Base-by-base conservation (phyloP, 352 stramenopile species). In the Phytopythium aichiense region DNA sequence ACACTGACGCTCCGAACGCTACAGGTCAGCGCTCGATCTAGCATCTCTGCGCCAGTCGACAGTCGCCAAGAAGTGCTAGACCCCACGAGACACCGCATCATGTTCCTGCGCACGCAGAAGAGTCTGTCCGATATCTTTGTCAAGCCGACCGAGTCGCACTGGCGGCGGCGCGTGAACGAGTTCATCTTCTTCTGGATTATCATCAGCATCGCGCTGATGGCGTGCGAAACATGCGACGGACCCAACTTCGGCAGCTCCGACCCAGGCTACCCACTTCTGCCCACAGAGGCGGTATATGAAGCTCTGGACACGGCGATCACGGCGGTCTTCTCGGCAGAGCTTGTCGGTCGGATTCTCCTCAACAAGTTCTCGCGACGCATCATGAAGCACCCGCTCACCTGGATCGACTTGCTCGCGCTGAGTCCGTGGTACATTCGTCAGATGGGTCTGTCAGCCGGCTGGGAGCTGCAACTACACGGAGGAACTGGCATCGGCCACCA, bases 141-240 rank as follows among this genome's bases (percentile, higher is more conserved):
- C 8, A 68, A 74, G 46, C 66, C 69, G 20, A 51, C 65, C 0
- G 74, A 78, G 28, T 81, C 77, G 2, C 22, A 70, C 15, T 77
- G 72, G 58, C 60, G 64, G 0, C 70, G 68, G 43, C 61, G 79
- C 6, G 65, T 84, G 7, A 69, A 88, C 25, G 64, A 68, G 13
- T n/a, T 73, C 4, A 68, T 84, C 8, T 88, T 87, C 58, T 43
- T 83, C 33, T 66, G 74, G 40, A 89, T 91, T 52, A 55, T 89
- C 16, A 6, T 86, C 16, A 84, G 77, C 42, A 77, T 80, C 45
- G 56, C 45, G 2, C 50, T 72, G 15, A 67, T 91, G n/a, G 76
- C 79, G 11, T 67, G 84, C 7, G 66, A 88, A 63, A 91, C 81
- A 7, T 89, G 77, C 33, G 81, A 91, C 49, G 84, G 84, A 0